These are phyloP conservation scores for Ambrosia artemisiifolia DNA, from an alignment of 129 eudicot species.

Conservation along the genomic window DNA sequence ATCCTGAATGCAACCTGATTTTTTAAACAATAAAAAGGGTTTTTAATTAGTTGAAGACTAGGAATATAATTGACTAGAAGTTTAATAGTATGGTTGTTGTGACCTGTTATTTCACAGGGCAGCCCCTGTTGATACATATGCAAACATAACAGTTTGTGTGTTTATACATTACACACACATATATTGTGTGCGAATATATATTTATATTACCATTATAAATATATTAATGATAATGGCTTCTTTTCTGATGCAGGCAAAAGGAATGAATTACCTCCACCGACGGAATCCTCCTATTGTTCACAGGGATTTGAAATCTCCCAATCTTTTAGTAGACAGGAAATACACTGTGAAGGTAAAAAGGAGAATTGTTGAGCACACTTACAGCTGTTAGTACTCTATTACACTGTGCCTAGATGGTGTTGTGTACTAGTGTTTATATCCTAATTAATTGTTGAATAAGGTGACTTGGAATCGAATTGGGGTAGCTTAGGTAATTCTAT, in stretches of 20 bases:
- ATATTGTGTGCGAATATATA: too few relatives aligned
- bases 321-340: slow-evolving; percentile 76
- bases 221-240: slow-evolving; percentile 4
- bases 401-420: not conserved
- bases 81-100: not conserved
- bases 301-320: slow-evolving; percentile 84
- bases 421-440: not conserved
- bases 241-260: slow-evolving; percentile 58
- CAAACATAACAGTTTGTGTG: not conserved
- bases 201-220: not conserved
- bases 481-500: not conserved
- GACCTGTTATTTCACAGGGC: not conserved
- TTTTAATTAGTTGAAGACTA: not conserved
- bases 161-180: too few relatives aligned
- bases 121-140: not conserved
- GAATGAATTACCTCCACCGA: slow-evolving; percentile 89
- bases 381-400: not conserved
- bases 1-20: not conserved
- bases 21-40: not conserved
- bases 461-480: not conserved
- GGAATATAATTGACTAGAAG: not conserved
- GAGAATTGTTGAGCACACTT: slow-evolving; percentile 3
- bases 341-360: slow-evolving; percentile 74
- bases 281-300: slow-evolving; percentile 88
- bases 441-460: not conserved